A percentile compares a stretch with the other conserved stretches of the same genome.
These are phyloP conservation scores for Vicia sativa DNA, from an alignment of 306 rosid species.

Conservation along the genomic window DNA sequence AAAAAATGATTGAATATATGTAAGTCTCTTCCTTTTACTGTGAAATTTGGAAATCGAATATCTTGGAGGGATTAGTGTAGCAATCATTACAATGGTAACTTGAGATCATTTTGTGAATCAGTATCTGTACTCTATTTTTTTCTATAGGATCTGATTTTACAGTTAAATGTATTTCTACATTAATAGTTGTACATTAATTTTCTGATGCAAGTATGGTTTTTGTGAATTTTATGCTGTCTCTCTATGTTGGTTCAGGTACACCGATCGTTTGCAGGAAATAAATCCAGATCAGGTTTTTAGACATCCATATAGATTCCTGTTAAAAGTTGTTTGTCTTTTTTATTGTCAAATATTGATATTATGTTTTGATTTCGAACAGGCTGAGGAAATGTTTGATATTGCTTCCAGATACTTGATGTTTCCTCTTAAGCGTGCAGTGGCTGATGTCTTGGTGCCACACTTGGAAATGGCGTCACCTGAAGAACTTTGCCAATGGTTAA, in stretches of 20 bases:
- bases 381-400: constrained; percentile 88
- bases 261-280: constrained; percentile 82
- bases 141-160: constrained; percentile 29
- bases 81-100: neutral
- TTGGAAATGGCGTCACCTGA: constrained; percentile 79
- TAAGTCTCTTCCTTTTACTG: constrained; percentile 50
- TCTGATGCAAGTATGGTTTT: constrained; percentile 30
- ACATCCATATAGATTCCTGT: constrained; percentile 24
- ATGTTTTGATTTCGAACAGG: constrained; percentile 53
- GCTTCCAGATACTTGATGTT: constrained; percentile 89
- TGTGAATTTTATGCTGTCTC: constrained; percentile 20
- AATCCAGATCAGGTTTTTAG: constrained; percentile 76
- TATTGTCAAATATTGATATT: constrained; percentile 34
- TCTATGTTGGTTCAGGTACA: constrained; percentile 73
- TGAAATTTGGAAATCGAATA: constrained; percentile 25
- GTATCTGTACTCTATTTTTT: constrained; percentile 25
- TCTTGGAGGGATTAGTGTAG: constrained; percentile 31
- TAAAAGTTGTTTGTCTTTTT: constrained; percentile 22
- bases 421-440: constrained; percentile 93
- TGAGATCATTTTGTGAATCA: constrained; percentile 27
- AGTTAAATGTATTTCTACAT: constrained; percentile 2
- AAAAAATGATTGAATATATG: constrained; percentile 92
- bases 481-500: constrained; percentile 89
- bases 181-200: neutral
- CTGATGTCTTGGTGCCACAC: constrained; percentile 83